Evolutionary conservation across 1,139 yeast species (phyloP).

Genomic region (Saccharomycopsis phalli): DNA sequence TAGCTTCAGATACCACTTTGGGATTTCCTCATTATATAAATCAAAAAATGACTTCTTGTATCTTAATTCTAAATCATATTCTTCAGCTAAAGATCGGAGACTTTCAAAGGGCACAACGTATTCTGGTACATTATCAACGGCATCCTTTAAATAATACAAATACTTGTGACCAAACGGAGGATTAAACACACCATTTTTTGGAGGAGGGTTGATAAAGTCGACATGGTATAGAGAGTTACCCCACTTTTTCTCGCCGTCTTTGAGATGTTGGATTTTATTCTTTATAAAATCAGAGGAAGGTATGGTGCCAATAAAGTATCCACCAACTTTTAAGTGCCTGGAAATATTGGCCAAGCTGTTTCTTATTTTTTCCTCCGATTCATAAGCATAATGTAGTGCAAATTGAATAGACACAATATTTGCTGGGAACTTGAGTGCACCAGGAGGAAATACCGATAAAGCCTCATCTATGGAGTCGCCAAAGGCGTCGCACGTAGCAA

Average conservation of each 20-base stretch:
- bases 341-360: conserved; percentile 68
- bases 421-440: conserved; percentile 51
- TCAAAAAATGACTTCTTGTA: conserved; percentile 74
- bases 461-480: conserved; percentile 52
- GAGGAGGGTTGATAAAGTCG: conserved; percentile 67
- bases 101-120: conserved; percentile 95
- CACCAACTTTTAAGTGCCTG: conserved; percentile 68
- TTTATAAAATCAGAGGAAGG: conserved; percentile 85
- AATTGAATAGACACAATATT: conserved; percentile 87
- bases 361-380: conserved; percentile 71
- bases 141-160: conserved; percentile 76
- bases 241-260: conserved; percentile 52
- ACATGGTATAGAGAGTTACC: conserved; percentile 82
- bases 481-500: conserved; percentile 90
- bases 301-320: conserved; percentile 84
- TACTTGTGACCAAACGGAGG: conserved; percentile 65
- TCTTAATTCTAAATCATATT: conserved; percentile 65
- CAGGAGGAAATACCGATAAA: conserved; percentile 49
- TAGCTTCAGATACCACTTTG: conserved; percentile 48
- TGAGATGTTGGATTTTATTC: conserved; percentile 46
- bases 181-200: conserved; percentile 45
- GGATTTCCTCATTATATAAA: conserved; percentile 73
- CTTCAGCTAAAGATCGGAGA: conserved; percentile 73
- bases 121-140: conserved; percentile 94
- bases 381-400: conserved; percentile 91